Base-by-base conservation (phyloP, 78 protist species). In the Dictyostelium discoideum region DNA sequence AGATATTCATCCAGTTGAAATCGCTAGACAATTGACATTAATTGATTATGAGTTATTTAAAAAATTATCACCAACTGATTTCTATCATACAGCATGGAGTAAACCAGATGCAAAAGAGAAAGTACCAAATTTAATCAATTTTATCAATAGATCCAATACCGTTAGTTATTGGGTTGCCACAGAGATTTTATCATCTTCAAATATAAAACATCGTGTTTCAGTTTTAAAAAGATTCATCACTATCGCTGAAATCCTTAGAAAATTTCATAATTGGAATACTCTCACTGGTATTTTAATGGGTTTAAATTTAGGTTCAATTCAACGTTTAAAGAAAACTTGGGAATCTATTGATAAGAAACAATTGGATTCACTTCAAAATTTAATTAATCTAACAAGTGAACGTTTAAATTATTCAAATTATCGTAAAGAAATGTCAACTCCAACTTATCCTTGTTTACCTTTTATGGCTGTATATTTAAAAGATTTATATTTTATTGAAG, bases 91-190 rank as follows among this genome's bases (percentile, higher is more conserved):
- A 46, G 96, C 92, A 6, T 93, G 96, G 96, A 80, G 44, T 57
- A 82, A 93, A 65, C 3, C 54, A 57, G 93, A 85, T 74, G 24
- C 92, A 14, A 67, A 48, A 44, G 86, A 73, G 2, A 84, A 85
- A n/a, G 92, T 84, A 16, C 96, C 96, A 40, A 76, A 86, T 74
- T 22, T 93, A 37, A 54, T 86, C 10, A 69, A 80, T 16, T 60
- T 84, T 40, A 93, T 93, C 13, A 87, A 86, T 79, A 29, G 96
- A 63, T 83, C 92, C 20, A 93, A 93, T 77, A 86, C 80, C 3
- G 46, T 93, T 20, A 85, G 96, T 65, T 82, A 84, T 42, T 87
- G 92, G 95, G 95, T 90, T 42, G 95, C 95, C 5, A 82, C 95
- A 82, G 95, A 90, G 60, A 90, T 90, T 2, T 22, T 90, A 48